Evolutionary conservation across 2,329 filamentous ascomycete genomes (phyloP).

Genomic region (Delphinella strobiligena): DNA sequence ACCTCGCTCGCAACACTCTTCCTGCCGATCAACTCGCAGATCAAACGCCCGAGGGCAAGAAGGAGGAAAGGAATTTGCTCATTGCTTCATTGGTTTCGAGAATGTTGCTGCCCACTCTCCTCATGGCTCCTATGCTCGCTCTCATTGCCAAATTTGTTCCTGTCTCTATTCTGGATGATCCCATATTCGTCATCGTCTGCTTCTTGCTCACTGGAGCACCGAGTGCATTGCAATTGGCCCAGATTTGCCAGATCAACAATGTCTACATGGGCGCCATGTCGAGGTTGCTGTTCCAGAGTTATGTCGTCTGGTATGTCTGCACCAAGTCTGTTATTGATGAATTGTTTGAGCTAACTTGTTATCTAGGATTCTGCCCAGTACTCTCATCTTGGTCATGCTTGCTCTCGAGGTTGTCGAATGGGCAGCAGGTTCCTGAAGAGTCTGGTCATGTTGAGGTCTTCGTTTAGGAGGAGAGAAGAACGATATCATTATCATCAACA

Average conservation of each 20-base stretch:
- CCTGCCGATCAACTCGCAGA: slow-evolving; percentile 45
- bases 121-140: slow-evolving; percentile 87
- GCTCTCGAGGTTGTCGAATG: slow-evolving; percentile 89
- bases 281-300: slow-evolving; percentile 86
- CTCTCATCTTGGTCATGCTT: slow-evolving; percentile 77
- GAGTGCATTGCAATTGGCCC: slow-evolving; percentile 83
- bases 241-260: slow-evolving; percentile 96
- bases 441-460: no score
- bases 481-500: no score
- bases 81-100: slow-evolving; percentile 75
- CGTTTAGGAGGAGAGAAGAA: no score
- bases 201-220: slow-evolving; percentile 92
- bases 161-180: slow-evolving; percentile 89
- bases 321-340: neutral
- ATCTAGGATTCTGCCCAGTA: slow-evolving; percentile 78
- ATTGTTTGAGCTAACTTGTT: slow-evolving; percentile 4
- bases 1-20: slow-evolving; percentile 83
- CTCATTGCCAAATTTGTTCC: slow-evolving; percentile 81
- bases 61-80: slow-evolving; percentile 62
- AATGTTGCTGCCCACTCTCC: slow-evolving; percentile 81
- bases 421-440: slow-evolving; percentile 43
- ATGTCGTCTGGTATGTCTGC: slow-evolving; percentile 70
- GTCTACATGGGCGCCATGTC: slow-evolving; percentile 95
- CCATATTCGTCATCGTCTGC: slow-evolving; percentile 95
- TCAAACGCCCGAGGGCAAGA: slow-evolving; percentile 57